A percentile compares a stretch with the other conserved stretches of the same genome.
Conservation (phyloP, 108 stramenopile species). For the Fistulifera solaris region DNA sequence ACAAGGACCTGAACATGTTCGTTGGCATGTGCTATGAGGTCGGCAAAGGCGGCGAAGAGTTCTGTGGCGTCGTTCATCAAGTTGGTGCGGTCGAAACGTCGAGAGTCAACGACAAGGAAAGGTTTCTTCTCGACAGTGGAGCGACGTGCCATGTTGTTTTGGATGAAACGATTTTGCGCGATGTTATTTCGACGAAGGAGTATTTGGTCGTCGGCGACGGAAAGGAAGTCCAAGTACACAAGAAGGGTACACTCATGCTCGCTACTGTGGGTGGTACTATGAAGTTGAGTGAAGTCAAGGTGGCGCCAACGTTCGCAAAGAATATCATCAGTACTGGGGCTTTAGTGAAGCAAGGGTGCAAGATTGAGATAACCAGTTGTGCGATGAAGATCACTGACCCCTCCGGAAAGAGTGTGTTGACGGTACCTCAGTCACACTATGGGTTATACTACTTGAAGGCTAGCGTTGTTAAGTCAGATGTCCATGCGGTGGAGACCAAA, state of each 20-base stretch:
- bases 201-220: background rate
- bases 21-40: background rate
- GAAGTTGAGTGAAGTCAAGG: background rate
- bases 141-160: background rate
- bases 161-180: background rate
- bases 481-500: background rate
- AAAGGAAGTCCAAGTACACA: background rate
- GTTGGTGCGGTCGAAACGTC: too few relatives aligned
- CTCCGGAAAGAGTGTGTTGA: too few relatives aligned
- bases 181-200: background rate
- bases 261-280: background rate
- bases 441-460: too few relatives aligned
- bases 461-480: too few relatives aligned
- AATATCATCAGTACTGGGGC: background rate
- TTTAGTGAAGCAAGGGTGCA: background rate
- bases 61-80: too few relatives aligned
- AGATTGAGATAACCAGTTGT: too few relatives aligned
- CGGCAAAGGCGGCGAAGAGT: too few relatives aligned
- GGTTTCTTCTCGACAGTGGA: background rate
- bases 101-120: background rate
- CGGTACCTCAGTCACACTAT: too few relatives aligned
- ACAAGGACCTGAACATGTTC: background rate
- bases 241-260: background rate
- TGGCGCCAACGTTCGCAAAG: background rate
- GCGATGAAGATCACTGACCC: too few relatives aligned